These are phyloP conservation scores for Candida caryicola DNA, from an alignment of 805 yeast genomes.

Conservation along the genomic window DNA sequence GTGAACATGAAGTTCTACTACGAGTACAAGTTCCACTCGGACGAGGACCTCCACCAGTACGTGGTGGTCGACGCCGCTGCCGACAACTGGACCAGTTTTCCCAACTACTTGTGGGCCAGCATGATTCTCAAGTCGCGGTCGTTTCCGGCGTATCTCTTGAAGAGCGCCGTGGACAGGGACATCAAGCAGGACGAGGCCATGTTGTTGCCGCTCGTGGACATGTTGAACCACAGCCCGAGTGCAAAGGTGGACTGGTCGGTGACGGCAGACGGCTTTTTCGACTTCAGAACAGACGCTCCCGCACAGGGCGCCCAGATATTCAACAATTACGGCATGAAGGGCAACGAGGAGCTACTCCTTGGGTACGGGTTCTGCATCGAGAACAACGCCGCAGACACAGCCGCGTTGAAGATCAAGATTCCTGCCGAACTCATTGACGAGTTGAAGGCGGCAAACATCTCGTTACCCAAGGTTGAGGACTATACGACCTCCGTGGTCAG, in stretches of 20 bases:
- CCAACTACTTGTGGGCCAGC: constrained; percentile 73
- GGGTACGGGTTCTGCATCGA: constrained; percentile 77
- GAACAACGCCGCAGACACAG: constrained; percentile 54
- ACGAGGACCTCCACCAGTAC: constrained; percentile 33
- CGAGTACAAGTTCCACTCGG: constrained; percentile 39
- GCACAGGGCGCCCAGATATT: constrained; percentile 49
- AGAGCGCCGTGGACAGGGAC: constrained; percentile 26
- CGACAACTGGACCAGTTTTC: constrained; percentile 60
- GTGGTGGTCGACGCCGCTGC: constrained; percentile 16
- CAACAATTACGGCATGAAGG: constrained; percentile 86
- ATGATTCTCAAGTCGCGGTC: constrained; percentile 73
- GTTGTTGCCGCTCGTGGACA: constrained; percentile 74
- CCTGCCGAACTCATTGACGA: constrained; percentile 30
- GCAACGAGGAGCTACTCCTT: constrained; percentile 76
- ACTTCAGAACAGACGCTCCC: constrained; percentile 40
- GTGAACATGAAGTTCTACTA: constrained; percentile 43
- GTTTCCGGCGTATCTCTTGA: constrained; percentile 69
- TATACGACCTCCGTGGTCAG: constrained; percentile 38
- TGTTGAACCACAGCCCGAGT: constrained; percentile 67
- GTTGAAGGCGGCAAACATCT: constrained; percentile 35
- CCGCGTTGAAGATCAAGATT: constrained; percentile 60
- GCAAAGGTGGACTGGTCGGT: constrained; percentile 64
- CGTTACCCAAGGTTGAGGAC: constrained; percentile 33
- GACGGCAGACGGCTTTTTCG: constrained; percentile 24
- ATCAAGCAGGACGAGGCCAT: constrained; percentile 52